Conservation (phyloP, 108 stramenopile genomes). For the Discostella stelligeroides region DNA sequence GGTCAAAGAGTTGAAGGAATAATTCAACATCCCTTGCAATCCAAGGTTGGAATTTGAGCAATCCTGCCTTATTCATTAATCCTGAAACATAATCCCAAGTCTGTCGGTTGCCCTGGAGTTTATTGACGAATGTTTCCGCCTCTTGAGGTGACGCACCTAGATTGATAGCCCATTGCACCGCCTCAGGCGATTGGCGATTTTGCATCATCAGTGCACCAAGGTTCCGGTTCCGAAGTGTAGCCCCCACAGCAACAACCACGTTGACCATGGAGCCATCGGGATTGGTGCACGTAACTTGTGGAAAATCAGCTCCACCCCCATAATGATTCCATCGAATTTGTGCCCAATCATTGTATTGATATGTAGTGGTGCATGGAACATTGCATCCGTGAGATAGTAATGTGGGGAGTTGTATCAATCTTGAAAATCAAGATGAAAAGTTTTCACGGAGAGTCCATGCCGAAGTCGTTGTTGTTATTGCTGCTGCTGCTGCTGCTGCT, state of each 20-base stretch:
- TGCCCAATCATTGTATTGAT: constrained; percentile 30
- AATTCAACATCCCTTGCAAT: constrained; percentile 29
- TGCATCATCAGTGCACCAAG: neutral
- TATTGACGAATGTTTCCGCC: constrained; percentile 15
- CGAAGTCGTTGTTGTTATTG: too few relatives aligned
- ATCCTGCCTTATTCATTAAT: constrained; percentile 37
- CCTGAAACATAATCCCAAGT: constrained; percentile 21
- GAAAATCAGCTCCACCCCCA: neutral
- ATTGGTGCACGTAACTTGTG: constrained; percentile 6
- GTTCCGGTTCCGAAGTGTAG: constrained; percentile 4
- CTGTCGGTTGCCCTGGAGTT: neutral
- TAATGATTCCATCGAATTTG: too few relatives aligned
- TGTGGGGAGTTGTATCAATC: constrained; percentile 37
- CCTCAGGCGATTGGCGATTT: neutral
- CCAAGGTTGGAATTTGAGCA: constrained; percentile 34
- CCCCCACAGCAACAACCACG: constrained; percentile 16
- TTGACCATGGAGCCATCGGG: constrained; percentile 19
- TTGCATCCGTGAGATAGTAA: constrained; percentile 36
- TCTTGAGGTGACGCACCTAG: constrained; percentile 21
- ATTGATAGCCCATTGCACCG: constrained; percentile 24
- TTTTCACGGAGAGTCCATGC: neutral
- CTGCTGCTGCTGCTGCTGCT: too few relatives aligned
- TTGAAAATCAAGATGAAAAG: constrained; percentile 28
- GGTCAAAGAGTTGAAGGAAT: constrained; percentile 21
- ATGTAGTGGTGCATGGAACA: constrained; percentile 22